Evolutionary conservation across 805 yeast genomes (phyloP).

Genomic region (Candida dajiaensis): DNA sequence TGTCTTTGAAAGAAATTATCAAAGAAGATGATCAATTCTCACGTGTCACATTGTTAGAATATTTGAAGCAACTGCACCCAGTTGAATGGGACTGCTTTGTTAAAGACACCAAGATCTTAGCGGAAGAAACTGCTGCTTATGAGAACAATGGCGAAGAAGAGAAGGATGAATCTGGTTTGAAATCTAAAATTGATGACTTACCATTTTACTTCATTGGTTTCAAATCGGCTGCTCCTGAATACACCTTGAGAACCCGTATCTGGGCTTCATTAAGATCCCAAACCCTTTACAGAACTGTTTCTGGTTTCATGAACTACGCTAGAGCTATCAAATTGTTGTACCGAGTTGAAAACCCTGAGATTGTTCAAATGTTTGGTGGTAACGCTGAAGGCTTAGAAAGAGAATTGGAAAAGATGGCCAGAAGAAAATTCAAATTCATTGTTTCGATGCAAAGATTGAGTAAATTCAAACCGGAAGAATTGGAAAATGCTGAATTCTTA

Average conservation of each 20-base stretch:
- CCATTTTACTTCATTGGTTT: conserved; percentile 96
- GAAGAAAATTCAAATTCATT: conserved; percentile 74
- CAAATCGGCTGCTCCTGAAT: conserved; percentile 96
- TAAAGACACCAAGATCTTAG: conserved; percentile 89
- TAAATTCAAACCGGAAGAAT: conserved; percentile 65
- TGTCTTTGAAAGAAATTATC: conserved; percentile 92
- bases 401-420: conserved; percentile 87
- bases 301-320: conserved; percentile 98
- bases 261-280: conserved; percentile 99
- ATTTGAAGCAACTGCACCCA: conserved; percentile 91
- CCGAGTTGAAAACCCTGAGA: conserved; percentile 92
- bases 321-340: conserved; percentile 91
- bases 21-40: conserved; percentile 97
- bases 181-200: conserved; percentile 81
- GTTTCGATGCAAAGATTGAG: conserved; percentile 85
- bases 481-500: conserved; percentile 75
- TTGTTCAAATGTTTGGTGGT: conserved; percentile 97
- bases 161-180: conserved; percentile 64
- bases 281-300: conserved; percentile 92
- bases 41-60: conserved; percentile 88
- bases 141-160: conserved; percentile 38
- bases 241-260: conserved; percentile 90
- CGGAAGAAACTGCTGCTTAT: conserved; percentile 86
- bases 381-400: conserved; percentile 94
- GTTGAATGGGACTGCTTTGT: conserved; percentile 98